Conservation (phyloP, 2,329 filamentous ascomycete species). For the Chaetomium globosum region DNA sequence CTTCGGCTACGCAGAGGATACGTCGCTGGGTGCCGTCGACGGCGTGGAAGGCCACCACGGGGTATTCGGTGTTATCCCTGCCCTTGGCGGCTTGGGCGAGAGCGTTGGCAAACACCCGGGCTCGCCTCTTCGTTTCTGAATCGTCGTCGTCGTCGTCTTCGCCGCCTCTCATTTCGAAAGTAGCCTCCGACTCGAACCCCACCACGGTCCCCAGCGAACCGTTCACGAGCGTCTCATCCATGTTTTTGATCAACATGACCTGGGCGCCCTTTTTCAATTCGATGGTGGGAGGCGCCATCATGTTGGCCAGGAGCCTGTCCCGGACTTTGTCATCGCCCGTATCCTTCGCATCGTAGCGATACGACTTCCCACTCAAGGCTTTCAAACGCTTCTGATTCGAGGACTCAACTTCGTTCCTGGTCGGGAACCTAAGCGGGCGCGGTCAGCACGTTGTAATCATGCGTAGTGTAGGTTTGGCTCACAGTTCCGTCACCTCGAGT, state of each 20-base stretch:
- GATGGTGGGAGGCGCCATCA: slow-evolving; percentile 85
- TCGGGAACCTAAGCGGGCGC: slow-evolving; percentile 68
- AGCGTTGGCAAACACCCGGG: slow-evolving; percentile 35
- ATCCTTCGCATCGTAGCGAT: slow-evolving; percentile 74
- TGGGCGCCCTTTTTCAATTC: slow-evolving; percentile 89
- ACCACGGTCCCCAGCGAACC: slow-evolving; percentile 87
- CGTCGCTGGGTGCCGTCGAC: slow-evolving; percentile 75
- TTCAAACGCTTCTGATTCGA: slow-evolving; percentile 78
- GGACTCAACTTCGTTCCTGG: slow-evolving; percentile 81
- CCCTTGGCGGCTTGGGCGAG: slow-evolving; percentile 49
- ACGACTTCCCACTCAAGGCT: slow-evolving; percentile 67
- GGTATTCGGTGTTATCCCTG: slow-evolving; percentile 66
- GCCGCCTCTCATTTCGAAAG: slow-evolving; percentile 43
- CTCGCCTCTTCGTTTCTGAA: slow-evolving; percentile 33
- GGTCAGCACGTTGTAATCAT: not conserved
- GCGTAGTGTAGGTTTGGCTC: slow-evolving; percentile 37
- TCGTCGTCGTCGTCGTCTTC: slow-evolving; percentile 50
- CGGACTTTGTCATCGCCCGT: slow-evolving; percentile 70
- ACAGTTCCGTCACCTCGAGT: slow-evolving; percentile 82
- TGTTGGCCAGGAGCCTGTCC: slow-evolving; percentile 79
- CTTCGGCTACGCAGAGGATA: slow-evolving; percentile 81
- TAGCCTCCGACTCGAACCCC: slow-evolving; percentile 65
- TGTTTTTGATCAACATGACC: slow-evolving; percentile 99
- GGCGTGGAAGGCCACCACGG: slow-evolving; percentile 80
- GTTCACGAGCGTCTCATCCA: slow-evolving; percentile 92